Evolutionary conservation across 768 basidiomycete species (phyloP), one percentile per base, ranked within the genome.

Genomic region (Neoboletus brunneissimus): DNA sequence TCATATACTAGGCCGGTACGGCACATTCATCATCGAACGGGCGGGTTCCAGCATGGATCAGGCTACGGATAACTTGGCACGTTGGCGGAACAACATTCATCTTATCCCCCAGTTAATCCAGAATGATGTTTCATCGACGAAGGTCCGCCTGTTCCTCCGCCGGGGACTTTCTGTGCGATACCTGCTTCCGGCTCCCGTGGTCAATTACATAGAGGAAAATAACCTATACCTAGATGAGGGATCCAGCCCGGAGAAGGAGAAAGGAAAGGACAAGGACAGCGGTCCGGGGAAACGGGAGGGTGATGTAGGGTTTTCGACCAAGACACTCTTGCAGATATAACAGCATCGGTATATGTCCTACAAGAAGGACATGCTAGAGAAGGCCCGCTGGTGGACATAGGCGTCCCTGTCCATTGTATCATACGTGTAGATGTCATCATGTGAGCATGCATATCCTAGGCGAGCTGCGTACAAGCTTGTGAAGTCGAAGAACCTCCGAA

Each of bases 81-180:
- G 80, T 58, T 88, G 84, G 87, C 85, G 86, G 58, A 79, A 83
- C 69, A 95, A 94, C 67, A 94, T 96, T 57, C 86, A 93, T 67
- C 84, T 98, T 57, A 88, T 97, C 64, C 88, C 90, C 53, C 94
- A 97, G 72, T 81, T 96, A 53, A 96, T 98, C 61, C 94, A 96
- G 75, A 98, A 98, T 68, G 94, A 98, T 68, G 94, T 98, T 44
- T 95, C 93, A 8, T 94, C 91, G 61, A 97, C 95, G 22, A 98
- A 97, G 79, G 93, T 86, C 61, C 86, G 89, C 34, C 71, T 91
- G 31, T 89, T 91, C 75, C 76, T 92, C 51, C 79, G 89, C 65
- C 81, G 89, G 61, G 90, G 90, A 12, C 81, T 93, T 31, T 90
- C 88, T 32, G 85, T 89, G 61, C 86, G 90, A 63, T 99, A 98